These are phyloP conservation scores for Fraxinus sp. DNA, from an alignment of 305 asterid genomes.

Conservation along the genomic window DNA sequence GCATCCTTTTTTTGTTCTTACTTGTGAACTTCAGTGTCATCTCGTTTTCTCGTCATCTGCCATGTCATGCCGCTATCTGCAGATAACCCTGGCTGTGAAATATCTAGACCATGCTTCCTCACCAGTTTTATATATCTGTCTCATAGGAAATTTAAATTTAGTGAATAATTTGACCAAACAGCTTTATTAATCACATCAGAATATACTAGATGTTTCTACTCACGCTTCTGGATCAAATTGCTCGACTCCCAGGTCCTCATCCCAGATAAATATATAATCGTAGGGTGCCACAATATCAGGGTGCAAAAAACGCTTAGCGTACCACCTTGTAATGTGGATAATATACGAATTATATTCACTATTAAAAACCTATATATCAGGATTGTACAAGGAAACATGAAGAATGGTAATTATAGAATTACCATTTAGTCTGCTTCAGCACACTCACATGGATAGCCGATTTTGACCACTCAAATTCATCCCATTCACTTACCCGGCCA, in stretches of 20 bases:
- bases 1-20: conserved; percentile 29
- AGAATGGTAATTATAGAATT: conserved; percentile 12
- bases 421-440: conserved; percentile 85
- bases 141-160: conserved; percentile 18
- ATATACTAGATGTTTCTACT: conserved; percentile 26
- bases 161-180: conserved; percentile 8
- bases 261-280: conserved; percentile 89
- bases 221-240: conserved; percentile 79
- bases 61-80: conserved; percentile 82
- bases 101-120: conserved; percentile 73
- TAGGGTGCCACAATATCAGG: conserved; percentile 83
- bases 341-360: neutral
- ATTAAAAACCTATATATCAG: neutral
- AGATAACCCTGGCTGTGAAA: conserved; percentile 88
- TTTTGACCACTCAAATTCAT: conserved; percentile 86
- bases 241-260: conserved; percentile 85
- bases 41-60: conserved; percentile 75
- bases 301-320: conserved; percentile 85
- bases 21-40: conserved; percentile 86
- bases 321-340: conserved; percentile 63
- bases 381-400: conserved; percentile 1
- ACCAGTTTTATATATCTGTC: conserved; percentile 69
- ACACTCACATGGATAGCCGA: conserved; percentile 78
- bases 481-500: conserved; percentile 88
- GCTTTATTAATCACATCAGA: neutral